Evolutionary conservation across 768 basidiomycete genomes (phyloP), one percentile per base, ranked within the genome.

Genomic region (Panaeolus cyanescens): DNA sequence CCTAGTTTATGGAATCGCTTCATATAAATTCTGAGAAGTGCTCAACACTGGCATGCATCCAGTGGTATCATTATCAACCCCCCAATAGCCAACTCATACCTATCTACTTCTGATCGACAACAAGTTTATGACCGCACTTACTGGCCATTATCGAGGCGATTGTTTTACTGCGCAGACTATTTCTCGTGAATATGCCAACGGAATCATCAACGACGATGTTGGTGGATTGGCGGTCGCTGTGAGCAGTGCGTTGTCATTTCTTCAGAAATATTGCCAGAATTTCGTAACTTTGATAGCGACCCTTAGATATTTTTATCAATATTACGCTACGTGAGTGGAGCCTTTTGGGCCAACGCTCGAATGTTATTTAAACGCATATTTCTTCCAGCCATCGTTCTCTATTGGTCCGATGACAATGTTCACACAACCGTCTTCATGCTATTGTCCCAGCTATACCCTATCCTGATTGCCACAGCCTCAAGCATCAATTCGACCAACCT

Each of bases 141-240:
- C n/a, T n/a, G n/a, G n/a, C n/a, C n/a, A n/a, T n/a, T n/a, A n/a
- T 40, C 58, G 42, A 19, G 12, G 13, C 3, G 60, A 62, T 40
- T 67, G 65, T 39, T 62, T 67, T 19, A 55, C 61, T 30, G 65
- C 67, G 12, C 67, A 66, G 31, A 68, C 61, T 8, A 61, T 60
- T 12, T 61, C 64, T 22, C 36, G 55, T 36, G 33, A 58, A 13
- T 32, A 55, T 8, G 57, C 39, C 1, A 65, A 64, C 22, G 31
- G 45, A 17, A 32, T 45, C 15, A 59, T 68, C 31, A 65, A 68
- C 42, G 63, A 61, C 8, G 67, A 68, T 32, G 59, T 68, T 31
- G 67, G 65, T 9, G 67, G 67, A 1, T 22, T 64, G 5, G 65
- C 59, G 5, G 67, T 68, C 9, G 63, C 60, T 13, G 17, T 64